Base-by-base conservation (phyloP, 805 yeast genomes). In the Saturnispora hagleri region DNA sequence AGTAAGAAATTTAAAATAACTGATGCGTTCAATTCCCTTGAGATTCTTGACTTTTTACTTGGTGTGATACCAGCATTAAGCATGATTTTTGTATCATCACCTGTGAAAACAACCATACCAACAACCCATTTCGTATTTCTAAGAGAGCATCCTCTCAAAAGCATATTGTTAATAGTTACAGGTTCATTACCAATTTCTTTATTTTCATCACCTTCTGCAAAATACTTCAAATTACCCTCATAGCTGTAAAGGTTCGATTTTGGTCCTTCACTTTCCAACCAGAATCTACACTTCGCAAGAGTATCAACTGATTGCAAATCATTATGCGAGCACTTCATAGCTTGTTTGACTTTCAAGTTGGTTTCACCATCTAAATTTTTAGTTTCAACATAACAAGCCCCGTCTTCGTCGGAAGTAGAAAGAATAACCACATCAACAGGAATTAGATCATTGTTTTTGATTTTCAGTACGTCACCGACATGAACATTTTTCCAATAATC, bases 191-290 rank as follows among this genome's bases (percentile, higher is more conserved):
- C 58, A 15, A 66, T 55, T 48, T 70, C 71, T 31, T 64, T 65
- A 3, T 62, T 62, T 33, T 67, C 65, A 47, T 76, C 77, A 47
- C 69, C 70, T 49, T 61, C 61, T 22, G 62, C 67, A 50, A 62
- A 62, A 51, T 75, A 79, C 57, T 75, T 77, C 55, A 84, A 60
- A 58, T 81, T 83, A 57, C 93, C 95, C 63, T 84, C 86, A 60
- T 85, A 86, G 42, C 82, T 75, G 65, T 86, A 86, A 57, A 86
- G 70, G 62, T 84, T 85, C 1, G 89, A 77, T 65, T 86, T 89
- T 15, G 95, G 95, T 7, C 89, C 91, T 68, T 86, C 93, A 70
- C 86, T 78, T 58, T 86, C 88, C n/a, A 86, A 68, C 77, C 84
- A 78, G 58, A 84, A 84, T 56, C 73, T 74, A 49, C 79, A 69